Evolutionary conservation across 768 basidiomycete genomes (phyloP), one percentile per base, ranked within the genome.

Genomic region (Terana coerulea): DNA sequence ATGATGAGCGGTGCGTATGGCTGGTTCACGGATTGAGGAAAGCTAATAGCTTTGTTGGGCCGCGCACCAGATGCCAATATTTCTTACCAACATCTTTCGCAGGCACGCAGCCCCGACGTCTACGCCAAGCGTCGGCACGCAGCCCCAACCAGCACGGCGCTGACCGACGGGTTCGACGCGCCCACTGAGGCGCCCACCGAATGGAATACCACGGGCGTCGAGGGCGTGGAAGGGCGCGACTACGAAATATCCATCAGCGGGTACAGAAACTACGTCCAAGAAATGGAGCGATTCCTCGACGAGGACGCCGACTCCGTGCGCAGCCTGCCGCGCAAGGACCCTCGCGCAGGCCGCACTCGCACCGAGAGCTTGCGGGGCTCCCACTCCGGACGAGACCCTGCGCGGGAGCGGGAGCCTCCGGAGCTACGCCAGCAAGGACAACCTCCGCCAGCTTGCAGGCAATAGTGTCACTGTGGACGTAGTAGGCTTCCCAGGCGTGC

Each of bases 241-340:
- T 61, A 64, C 53, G 57, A 62, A 31, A 61, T 63, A 42, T 61
- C 59, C 37, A 55, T 65, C 43, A 62, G 55, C 49, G 64, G 64
- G 34, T 65, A 65, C 48, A 57, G 55, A 41, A 63, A 63, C 58
- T 65, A 62, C 54, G 62, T 65, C 19, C 52, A 53, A 41, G 64
- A 65, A 52, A 65, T 65, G 59, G 64, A 65, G 57, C 55, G 60
- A 45, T 63, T 63, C 61, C 57, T 63, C 17, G 58, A 56, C 36
- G 61, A 59, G 51, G 51, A 60, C 40, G 59, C 47, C 11, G 51
- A 50, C 43, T 50, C 49, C 3, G 41, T 37, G 25, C 42, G 43
- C 26, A 44, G 39, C 12, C 46, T 33, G 6, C 47, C 25, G 39
- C 41, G 47, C 21, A 26, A 43, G 30, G 31, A 17, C 47, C 37